Evolutionary conservation across 225 moss, liverwort and hornwort genomes (phyloP), one percentile per base, ranked within the genome.

Genomic region (Marchantia polymorpha): DNA sequence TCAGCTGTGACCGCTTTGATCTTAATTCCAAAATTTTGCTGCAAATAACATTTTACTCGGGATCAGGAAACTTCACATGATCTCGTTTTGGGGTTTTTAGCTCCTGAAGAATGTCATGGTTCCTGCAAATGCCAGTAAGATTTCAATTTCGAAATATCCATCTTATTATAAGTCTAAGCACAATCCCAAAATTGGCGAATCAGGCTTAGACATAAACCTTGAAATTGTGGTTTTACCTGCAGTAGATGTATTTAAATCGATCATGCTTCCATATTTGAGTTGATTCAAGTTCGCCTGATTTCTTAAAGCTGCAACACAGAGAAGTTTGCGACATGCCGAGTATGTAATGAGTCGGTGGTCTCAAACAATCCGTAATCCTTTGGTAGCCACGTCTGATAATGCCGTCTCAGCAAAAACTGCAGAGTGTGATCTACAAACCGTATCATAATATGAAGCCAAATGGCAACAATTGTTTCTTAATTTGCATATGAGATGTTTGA

Each of bases 221-320:
- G n/a, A 51, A 16, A 71, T 19, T 4, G 49, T 71, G 15, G 70
- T 17, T 11, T 12, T 29, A 74, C 73, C 73, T 74, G 73, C 73
- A 74, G 15, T 74, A 53, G 52, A 54, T 55, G 27, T 74, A 74
- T 12, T 74, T 53, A 53, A 54, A 74, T 29, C 51, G 29, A 27
- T 12, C 73, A 74, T 55, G 73, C 7, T 53, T 29, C 73, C 73
- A 74, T 29, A 74, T 12, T 29, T 53, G 27, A 26, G 73, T 74
- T 16, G 73, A 53, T 27, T 52, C 14, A 2, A 74, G 54, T 74
- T 74, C 73, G 27, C 73, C 73, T 29, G 73, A 74, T 7, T 16
- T 53, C 29, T 29, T 29, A 17, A 29, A 74, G 51, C 73, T 74
- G 27, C 29, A 54, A n/a, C 39, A 39, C 39, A 39, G 39, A 39